phyloP scores from a whole-genome alignment of 345 rosid species.

The Corchorus capsularis region DNA sequence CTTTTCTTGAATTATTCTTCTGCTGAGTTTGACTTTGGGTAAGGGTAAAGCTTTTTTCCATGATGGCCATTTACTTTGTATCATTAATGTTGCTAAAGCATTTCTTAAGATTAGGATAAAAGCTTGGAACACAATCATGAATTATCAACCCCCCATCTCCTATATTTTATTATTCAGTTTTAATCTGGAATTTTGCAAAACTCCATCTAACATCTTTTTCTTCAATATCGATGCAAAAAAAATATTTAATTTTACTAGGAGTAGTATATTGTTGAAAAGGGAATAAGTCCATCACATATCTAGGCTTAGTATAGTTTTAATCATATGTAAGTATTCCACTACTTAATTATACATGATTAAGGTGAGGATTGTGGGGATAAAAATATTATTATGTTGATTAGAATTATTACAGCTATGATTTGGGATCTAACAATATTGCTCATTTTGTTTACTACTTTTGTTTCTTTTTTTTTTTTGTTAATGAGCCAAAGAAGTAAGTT shows the following conservation, averaged over 20 bases:
- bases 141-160: background rate
- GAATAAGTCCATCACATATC: too few relatives aligned
- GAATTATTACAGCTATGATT: background rate
- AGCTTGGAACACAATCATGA: conserved; percentile 14
- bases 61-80: conserved; percentile 26
- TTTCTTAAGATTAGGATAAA: conserved; percentile 27
- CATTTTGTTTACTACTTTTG: background rate
- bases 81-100: conserved; percentile 28
- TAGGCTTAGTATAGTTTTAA: too few relatives aligned
- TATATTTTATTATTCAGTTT: background rate
- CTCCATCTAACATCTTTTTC: conserved; percentile 35
- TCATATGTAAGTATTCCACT: background rate
- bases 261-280: too few relatives aligned
- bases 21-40: conserved; percentile 32
- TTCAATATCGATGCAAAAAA: background rate
- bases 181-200: conserved; percentile 19
- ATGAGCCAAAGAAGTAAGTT: background rate
- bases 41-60: conserved; percentile 18
- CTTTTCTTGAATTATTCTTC: background rate
- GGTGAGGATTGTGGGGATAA: background rate
- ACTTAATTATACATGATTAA: conserved; percentile 6
- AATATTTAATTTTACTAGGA: background rate
- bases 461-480: background rate
- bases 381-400: background rate
- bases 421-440: background rate